A percentile compares a stretch with the other conserved stretches of the same genome.
These are phyloP conservation scores for Reticulomyxa filosa DNA, from an alignment of 78 protist genomes.

Conservation along the genomic window DNA sequence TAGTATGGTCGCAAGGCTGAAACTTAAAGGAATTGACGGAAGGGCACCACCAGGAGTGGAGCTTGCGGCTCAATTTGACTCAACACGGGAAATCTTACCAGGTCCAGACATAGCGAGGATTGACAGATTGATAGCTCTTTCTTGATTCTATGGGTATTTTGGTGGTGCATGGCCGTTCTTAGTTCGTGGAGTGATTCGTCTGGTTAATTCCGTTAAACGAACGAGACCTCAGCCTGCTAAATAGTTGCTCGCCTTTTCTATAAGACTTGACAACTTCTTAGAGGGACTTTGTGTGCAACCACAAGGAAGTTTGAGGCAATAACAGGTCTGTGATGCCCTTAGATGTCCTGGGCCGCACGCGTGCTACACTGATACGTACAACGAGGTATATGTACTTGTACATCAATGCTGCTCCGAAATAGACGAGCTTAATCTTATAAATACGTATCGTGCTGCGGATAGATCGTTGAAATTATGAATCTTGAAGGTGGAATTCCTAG, in stretches of 20 bases:
- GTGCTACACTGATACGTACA: slow-evolving; percentile 53
- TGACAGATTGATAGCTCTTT: slow-evolving; percentile 68
- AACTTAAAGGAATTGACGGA: slow-evolving; percentile 83
- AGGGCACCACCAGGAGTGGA: slow-evolving; percentile 74
- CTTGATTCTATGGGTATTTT: slow-evolving; percentile 64
- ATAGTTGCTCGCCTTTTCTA: slow-evolving; percentile 4
- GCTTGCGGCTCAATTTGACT: slow-evolving; percentile 80
- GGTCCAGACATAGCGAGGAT: slow-evolving; percentile 63
- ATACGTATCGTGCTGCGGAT: slow-evolving; percentile 5
- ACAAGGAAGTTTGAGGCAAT: slow-evolving; percentile 44
- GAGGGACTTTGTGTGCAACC: slow-evolving; percentile 36
- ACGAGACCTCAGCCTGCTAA: slow-evolving; percentile 76
- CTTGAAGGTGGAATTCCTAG: slow-evolving; percentile 17
- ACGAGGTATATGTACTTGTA: slow-evolving; percentile 11
- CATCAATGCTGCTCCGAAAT: not conserved
- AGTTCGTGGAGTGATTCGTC: slow-evolving; percentile 81
- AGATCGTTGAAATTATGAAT: slow-evolving; percentile 2
- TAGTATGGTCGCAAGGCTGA: slow-evolving; percentile 76
- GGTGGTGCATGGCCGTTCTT: slow-evolving; percentile 87
- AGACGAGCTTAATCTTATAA: not conserved
- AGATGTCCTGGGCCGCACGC: slow-evolving; percentile 74
- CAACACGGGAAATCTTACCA: slow-evolving; percentile 76
- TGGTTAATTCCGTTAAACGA: slow-evolving; percentile 84
- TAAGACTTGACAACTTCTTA: slow-evolving; percentile 24
- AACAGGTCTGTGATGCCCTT: slow-evolving; percentile 79